A percentile compares a stretch with the other conserved stretches of the same genome.
Evolutionary conservation across 176 grass and related monocot genomes (phyloP).

Genomic region (Oryza nivara): DNA sequence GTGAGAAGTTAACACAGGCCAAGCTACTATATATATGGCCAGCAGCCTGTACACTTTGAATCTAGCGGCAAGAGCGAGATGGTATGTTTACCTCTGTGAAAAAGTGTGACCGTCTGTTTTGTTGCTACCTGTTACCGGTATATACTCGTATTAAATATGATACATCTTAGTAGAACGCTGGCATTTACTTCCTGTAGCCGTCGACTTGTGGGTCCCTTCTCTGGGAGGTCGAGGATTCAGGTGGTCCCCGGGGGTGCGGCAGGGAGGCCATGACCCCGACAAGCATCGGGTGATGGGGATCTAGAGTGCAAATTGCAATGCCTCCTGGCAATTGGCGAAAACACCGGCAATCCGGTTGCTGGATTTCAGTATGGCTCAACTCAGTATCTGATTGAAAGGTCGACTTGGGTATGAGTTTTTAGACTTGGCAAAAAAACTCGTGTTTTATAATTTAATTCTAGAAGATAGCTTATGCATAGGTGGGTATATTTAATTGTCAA

Average conservation of each 20-base stretch:
- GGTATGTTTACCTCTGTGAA: not conserved
- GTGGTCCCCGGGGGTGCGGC: not conserved
- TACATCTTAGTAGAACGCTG: too few relatives aligned
- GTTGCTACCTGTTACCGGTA: not conserved
- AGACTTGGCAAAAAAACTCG: too few relatives aligned
- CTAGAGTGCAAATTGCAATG: not conserved
- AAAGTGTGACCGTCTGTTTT: not conserved
- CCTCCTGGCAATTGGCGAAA: conserved; percentile 6
- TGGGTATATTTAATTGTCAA: too few relatives aligned
- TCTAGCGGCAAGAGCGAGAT: conserved; percentile 9
- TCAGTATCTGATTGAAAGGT: not conserved
- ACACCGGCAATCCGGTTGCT: not conserved
- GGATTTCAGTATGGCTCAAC: not conserved
- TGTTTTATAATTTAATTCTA: too few relatives aligned
- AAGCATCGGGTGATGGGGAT: not conserved
- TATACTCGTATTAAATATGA: too few relatives aligned
- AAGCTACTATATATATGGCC: conserved; percentile 19
- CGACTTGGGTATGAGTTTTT: too few relatives aligned
- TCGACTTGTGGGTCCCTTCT: too few relatives aligned
- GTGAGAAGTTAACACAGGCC: not conserved
- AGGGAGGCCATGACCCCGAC: not conserved
- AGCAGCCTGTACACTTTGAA: not conserved
- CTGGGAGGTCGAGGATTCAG: conserved; percentile 21
- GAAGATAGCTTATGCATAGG: too few relatives aligned
- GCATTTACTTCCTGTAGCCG: too few relatives aligned